phyloP scores from a whole-genome alignment of 768 basidiomycete genomes.

The Leccinum sublutescens region DNA sequence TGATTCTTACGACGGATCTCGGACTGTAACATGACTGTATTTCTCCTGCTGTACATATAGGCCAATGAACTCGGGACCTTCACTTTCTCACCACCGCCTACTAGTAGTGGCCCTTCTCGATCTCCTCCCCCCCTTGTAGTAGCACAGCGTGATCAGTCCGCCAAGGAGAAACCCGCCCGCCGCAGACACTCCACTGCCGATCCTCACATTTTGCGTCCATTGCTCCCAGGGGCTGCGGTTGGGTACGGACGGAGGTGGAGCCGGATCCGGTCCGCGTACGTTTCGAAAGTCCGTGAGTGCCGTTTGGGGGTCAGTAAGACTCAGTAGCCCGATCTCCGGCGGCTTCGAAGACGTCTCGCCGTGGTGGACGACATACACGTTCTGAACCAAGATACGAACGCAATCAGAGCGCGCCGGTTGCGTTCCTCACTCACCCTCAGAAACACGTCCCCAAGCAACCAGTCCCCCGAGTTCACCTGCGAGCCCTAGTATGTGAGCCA shows the following conservation, averaged over 20 bases:
- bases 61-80: constrained; percentile 1
- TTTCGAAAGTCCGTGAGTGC: constrained; percentile 41
- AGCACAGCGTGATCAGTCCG: constrained; percentile 23
- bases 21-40: neutral
- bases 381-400: constrained; percentile 33
- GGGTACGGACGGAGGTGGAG: constrained; percentile 23
- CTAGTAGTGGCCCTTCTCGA: neutral
- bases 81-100: constrained; percentile 7
- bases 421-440: constrained; percentile 41
- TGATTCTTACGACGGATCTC: neutral
- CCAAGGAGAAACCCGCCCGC: constrained; percentile 40
- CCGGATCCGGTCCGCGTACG: constrained; percentile 43
- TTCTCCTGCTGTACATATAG: neutral
- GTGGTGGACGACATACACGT: constrained; percentile 53
- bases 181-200: constrained; percentile 25
- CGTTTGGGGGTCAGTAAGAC: constrained; percentile 38
- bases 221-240: constrained; percentile 4
- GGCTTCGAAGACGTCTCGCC: constrained; percentile 37
- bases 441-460: constrained; percentile 60
- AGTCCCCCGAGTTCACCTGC: constrained; percentile 56
- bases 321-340: constrained; percentile 46
- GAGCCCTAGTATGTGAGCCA: constrained; percentile 3
- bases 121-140: constrained; percentile 9
- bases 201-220: constrained; percentile 17
- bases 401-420: constrained; percentile 1